Conservation (phyloP, 768 basidiomycete genomes). For the Lentinula guzmanii region DNA sequence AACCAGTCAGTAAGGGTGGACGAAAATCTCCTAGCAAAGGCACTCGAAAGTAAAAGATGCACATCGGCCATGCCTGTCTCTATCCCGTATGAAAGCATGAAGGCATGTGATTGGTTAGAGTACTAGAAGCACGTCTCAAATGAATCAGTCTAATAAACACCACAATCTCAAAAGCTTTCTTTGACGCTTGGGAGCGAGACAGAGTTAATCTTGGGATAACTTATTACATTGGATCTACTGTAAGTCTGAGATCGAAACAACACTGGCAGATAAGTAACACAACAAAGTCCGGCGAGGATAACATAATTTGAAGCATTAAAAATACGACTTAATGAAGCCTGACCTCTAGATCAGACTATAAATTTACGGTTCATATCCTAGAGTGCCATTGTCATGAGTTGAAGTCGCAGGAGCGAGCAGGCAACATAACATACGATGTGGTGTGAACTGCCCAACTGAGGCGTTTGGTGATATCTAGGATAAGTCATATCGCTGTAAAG, state of each 20-base stretch:
- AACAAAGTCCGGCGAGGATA: background rate
- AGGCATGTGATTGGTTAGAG: no score
- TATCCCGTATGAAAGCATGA: background rate
- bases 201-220: no score
- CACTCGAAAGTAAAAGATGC: background rate
- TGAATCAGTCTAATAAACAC: no score
- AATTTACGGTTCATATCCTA: conserved; percentile 9
- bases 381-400: background rate
- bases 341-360: background rate
- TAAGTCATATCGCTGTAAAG: conserved; percentile 43
- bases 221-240: no score
- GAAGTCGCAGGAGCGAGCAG: background rate
- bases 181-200: no score
- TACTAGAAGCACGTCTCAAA: no score
- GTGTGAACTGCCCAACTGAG: conserved; percentile 71
- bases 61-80: background rate
- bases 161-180: no score
- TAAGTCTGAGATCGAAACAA: no score
- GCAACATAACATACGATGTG: conserved; percentile 38
- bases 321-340: background rate
- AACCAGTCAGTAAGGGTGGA: background rate
- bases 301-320: background rate
- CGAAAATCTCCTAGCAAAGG: conserved; percentile 1
- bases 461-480: conserved; percentile 61
- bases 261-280: no score